Base-by-base conservation (phyloP, 257 asterid genomes). In the Primulina tabacum region DNA sequence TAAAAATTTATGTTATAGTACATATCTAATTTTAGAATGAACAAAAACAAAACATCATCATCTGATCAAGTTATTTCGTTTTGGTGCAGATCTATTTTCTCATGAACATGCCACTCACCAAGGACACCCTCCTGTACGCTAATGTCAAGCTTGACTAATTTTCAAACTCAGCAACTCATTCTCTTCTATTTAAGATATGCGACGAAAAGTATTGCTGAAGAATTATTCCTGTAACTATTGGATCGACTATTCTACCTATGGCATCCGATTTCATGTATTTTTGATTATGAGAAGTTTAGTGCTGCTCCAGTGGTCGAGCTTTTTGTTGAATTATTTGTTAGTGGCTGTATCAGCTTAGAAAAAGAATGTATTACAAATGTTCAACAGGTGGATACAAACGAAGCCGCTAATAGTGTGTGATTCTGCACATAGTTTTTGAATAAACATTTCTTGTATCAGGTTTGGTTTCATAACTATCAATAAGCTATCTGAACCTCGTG, bases 61-160 rank as follows among this genome's bases (percentile, higher is more conserved):
- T 60, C 78, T 37, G 24, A 76, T 77, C 17, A 29, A 76, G 11
- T 71, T 64, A 38, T 69, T 64, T 60, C 77, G 64, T 30, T 70
- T 76, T 61, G 35, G 20, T 86, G 93, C 99, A 93, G 99, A 69
- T 89, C 67, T 64, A 73, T 78, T 89, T 72, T 62, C 99, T 93
- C 47, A 6, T 89, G 70, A 71, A 81, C 85, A 89, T 93, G 99
- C 87, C 99, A 64, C 75, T 93, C 73, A 90, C 99, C 78, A 87
- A 82, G 88, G 99, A 93, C 84, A 93, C 99, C 59, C 96, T 93
- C 79, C 80, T 93, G 55, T 93, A 93, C 80, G 90, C 96, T 37
- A 93, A 87, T 58, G 97, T 93, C 72, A 90, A 89, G 89, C 92
- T 93, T 62, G 99, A 93, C 81, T 90, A 75, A 80, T 73, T 28